Conservation (phyloP, 306 rosid genomes). For the Luffa acutangula region DNA sequence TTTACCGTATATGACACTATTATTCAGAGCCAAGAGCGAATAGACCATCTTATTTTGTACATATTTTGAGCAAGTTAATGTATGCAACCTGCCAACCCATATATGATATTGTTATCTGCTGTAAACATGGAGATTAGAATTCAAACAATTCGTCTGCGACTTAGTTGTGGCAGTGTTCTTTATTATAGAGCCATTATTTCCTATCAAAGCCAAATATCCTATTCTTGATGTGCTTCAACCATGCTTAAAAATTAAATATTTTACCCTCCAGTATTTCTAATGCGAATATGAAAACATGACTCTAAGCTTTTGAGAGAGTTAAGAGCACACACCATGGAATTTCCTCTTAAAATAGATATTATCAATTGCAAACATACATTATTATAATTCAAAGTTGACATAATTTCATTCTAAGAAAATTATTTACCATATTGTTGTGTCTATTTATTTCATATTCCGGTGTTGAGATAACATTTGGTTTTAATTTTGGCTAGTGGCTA, state of each 20-base stretch:
- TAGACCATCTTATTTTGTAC: not conserved
- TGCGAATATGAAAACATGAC: not conserved
- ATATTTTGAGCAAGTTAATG: not conserved
- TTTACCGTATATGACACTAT: not conserved
- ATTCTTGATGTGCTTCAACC: not conserved
- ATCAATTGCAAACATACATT: not conserved
- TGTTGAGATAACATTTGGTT: slow-evolving; percentile 8
- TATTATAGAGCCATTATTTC: not conserved
- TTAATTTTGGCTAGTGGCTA: slow-evolving; percentile 58
- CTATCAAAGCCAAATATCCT: not conserved
- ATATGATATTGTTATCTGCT: not conserved
- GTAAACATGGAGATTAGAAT: not conserved
- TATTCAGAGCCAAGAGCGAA: not conserved
- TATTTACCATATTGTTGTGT: not conserved
- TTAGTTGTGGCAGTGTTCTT: not conserved
- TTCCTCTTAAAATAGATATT: not conserved
- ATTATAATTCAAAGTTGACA: not conserved
- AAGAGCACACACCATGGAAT: not conserved
- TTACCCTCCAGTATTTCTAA: not conserved
- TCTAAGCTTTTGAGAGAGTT: not conserved
- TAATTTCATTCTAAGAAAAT: not conserved
- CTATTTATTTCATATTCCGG: not conserved
- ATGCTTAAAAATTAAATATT: not conserved
- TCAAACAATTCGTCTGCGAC: not conserved
- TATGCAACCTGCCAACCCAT: not conserved